Conservation (phyloP, 495 filamentous ascomycete species). For the Neurospora sp. region DNA sequence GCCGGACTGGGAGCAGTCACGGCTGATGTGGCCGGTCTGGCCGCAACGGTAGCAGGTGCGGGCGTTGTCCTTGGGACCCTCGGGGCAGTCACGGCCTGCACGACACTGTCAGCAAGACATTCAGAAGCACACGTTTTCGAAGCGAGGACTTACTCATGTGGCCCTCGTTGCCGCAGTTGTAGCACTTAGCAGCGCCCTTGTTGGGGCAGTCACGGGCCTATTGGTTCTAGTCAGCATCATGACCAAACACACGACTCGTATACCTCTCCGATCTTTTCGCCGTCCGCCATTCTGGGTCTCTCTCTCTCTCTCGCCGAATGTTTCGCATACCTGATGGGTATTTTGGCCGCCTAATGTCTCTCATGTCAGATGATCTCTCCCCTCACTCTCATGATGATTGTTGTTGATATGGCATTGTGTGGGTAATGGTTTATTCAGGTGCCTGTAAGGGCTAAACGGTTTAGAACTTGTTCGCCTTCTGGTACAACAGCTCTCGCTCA, state of each 20-base stretch:
- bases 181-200: conserved; percentile 83
- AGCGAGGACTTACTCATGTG: conserved; percentile 64
- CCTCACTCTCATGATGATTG: conserved; percentile 9
- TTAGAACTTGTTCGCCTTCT: conserved; percentile 8
- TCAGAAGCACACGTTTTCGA: neutral
- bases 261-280: conserved; percentile 8
- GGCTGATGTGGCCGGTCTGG: conserved; percentile 79
- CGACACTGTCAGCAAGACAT: conserved; percentile 1
- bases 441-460: neutral
- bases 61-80: conserved; percentile 64
- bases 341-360: conserved; percentile 37
- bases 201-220: conserved; percentile 91
- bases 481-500: neutral
- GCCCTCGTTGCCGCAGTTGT: conserved; percentile 56
- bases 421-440: neutral
- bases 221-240: conserved; percentile 14
- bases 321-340: conserved; percentile 38
- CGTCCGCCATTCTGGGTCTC: neutral
- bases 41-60: conserved; percentile 96
- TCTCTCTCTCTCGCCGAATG: conserved; percentile 14
- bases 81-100: conserved; percentile 80
- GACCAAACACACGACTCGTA: conserved; percentile 1
- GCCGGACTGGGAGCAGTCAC: conserved; percentile 62
- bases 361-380: conserved; percentile 32
- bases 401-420: conserved; percentile 10